These are phyloP conservation scores for Candida ficus DNA, from an alignment of 805 yeast genomes.

Conservation along the genomic window DNA sequence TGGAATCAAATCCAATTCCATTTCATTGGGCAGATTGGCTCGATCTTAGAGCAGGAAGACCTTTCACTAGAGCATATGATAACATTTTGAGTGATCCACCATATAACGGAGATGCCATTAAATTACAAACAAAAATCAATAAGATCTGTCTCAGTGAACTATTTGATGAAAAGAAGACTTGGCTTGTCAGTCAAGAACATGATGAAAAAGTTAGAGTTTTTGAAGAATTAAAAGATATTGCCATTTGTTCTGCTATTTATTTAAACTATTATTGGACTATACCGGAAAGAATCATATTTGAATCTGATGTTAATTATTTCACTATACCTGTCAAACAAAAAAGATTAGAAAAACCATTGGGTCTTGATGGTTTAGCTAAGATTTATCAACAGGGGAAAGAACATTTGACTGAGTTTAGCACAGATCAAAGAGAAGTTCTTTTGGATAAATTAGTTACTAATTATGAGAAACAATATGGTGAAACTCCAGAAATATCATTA, in stretches of 20 bases:
- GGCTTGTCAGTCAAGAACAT: conserved; percentile 22
- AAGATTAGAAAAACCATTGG: conserved; percentile 17
- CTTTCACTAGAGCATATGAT: conserved; percentile 26
- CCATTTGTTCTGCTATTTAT: conserved; percentile 25
- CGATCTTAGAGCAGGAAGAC: conserved; percentile 23
- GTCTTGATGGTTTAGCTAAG: conserved; percentile 17
- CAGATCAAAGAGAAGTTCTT: conserved; percentile 8
- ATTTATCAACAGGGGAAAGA: conserved; percentile 6
- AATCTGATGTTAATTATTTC: conserved; percentile 24
- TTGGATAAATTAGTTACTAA: conserved; percentile 6
- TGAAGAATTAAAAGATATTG: conserved; percentile 25
- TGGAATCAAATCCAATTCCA: conserved; percentile 10
- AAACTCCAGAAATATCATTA: conserved; percentile 9
- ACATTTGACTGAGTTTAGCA: neutral
- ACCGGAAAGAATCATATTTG: conserved; percentile 26
- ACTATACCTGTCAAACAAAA: conserved; percentile 16
- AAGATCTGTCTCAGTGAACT: conserved; percentile 20
- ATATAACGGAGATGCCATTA: conserved; percentile 4
- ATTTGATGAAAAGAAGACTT: conserved; percentile 19
- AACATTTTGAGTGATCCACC: conserved; percentile 5
- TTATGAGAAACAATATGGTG: conserved; percentile 8
- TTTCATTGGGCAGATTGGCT: conserved; percentile 32
- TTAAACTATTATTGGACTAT: conserved; percentile 23
- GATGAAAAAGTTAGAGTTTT: conserved; percentile 11
- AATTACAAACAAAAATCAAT: conserved; percentile 6